A percentile compares a stretch with the other conserved stretches of the same genome.
Conservation (phyloP, 1,139 yeast species). For the Hemisphaericaspora xylofermentans region DNA sequence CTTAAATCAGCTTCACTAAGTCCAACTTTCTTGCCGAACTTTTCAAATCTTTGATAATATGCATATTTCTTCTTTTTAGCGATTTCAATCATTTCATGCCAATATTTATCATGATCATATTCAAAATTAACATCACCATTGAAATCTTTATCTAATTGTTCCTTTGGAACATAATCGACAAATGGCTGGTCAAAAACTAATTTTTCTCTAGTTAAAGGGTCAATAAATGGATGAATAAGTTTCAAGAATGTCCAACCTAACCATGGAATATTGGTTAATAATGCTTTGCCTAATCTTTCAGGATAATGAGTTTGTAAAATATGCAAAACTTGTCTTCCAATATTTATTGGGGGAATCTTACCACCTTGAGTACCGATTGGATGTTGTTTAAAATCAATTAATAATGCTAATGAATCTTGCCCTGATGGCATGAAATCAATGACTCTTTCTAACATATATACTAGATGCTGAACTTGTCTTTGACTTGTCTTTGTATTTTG, state of each 20-base stretch:
- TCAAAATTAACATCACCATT: constrained; percentile 44
- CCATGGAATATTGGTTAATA: constrained; percentile 49
- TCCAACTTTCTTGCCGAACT: constrained; percentile 41
- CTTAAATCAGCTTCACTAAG: constrained; percentile 72
- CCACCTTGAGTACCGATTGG: constrained; percentile 53
- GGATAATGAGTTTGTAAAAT: constrained; percentile 61
- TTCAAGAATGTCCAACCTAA: constrained; percentile 49
- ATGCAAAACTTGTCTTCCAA: constrained; percentile 71
- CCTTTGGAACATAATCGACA: constrained; percentile 43
- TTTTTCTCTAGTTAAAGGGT: constrained; percentile 50
- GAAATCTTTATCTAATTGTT: constrained; percentile 48
- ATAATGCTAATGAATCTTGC: constrained; percentile 84
- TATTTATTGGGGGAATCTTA: constrained; percentile 81
- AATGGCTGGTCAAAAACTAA: constrained; percentile 51
- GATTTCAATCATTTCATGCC: constrained; percentile 43
- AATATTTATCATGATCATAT: constrained; percentile 42
- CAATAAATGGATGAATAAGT: constrained; percentile 49
- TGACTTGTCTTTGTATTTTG: constrained; percentile 47
- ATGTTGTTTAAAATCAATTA: constrained; percentile 57
- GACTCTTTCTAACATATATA: constrained; percentile 84
- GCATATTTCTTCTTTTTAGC: constrained; percentile 35
- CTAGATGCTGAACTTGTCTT: constrained; percentile 65
- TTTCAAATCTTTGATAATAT: constrained; percentile 40
- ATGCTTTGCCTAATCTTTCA: constrained; percentile 48
- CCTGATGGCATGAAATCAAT: constrained; percentile 95